These are phyloP conservation scores for Psilocybe tampanensis DNA, from an alignment of 768 basidiomycete genomes.

Conservation along the genomic window DNA sequence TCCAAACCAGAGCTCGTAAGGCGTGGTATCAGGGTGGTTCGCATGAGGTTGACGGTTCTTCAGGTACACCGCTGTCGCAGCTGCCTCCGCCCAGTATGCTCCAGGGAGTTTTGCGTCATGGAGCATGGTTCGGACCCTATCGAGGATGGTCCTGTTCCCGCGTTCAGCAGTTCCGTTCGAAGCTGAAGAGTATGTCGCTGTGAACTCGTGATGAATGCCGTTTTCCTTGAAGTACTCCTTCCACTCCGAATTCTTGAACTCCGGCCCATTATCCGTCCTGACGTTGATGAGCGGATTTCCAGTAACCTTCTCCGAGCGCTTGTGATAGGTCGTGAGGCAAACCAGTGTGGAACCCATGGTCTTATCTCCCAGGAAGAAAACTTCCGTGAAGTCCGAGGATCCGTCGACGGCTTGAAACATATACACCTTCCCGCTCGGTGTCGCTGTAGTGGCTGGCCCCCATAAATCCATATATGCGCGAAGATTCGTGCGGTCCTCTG, in stretches of 20 bases:
- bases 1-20: slow-evolving; percentile 17
- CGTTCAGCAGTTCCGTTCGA: slow-evolving; percentile 34
- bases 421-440: slow-evolving; percentile 20
- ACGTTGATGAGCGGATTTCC: slow-evolving; percentile 1
- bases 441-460: slow-evolving; percentile 23
- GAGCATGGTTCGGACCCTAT: slow-evolving; percentile 24
- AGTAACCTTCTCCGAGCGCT: slow-evolving; percentile 1
- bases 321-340: neutral
- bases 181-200: slow-evolving; percentile 27
- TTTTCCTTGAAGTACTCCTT: neutral
- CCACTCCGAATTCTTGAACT: slow-evolving; percentile 11
- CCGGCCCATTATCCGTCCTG: slow-evolving; percentile 7
- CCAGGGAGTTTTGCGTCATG: slow-evolving; percentile 21
- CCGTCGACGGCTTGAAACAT: slow-evolving; percentile 29
- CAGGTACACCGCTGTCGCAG: slow-evolving; percentile 4
- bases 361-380: slow-evolving; percentile 27
- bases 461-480: slow-evolving; percentile 28
- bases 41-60: slow-evolving; percentile 10
- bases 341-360: slow-evolving; percentile 12
- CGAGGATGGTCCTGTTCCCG: slow-evolving; percentile 26
- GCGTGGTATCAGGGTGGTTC: slow-evolving; percentile 13
- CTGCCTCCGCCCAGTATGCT: slow-evolving; percentile 18
- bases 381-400: slow-evolving; percentile 7
- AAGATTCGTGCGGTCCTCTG: slow-evolving; percentile 17
- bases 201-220: slow-evolving; percentile 20